Evolutionary conservation across 2,329 filamentous ascomycete genomes (phyloP), one percentile per base, ranked within the genome.

Genomic region (Colletotrichum tanaceti): DNA sequence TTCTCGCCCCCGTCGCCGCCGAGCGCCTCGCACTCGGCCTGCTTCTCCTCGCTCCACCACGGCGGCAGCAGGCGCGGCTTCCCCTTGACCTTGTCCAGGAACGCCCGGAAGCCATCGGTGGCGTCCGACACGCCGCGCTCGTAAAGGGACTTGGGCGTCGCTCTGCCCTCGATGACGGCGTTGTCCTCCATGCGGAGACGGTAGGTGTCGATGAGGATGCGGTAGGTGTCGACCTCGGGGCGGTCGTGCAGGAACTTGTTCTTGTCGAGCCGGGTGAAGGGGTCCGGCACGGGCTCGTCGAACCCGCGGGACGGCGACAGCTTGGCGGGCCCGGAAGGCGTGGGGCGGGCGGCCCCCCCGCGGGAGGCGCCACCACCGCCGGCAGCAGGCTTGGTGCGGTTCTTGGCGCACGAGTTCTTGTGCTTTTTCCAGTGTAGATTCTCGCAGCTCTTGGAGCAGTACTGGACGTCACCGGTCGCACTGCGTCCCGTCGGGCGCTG

Each of bases 361-460:
- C 24, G 4, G 24, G 24, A 28, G 24, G 49, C 14, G 16, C 16
- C 13, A 7, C 11, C 49, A 7, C 24, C 32, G 16, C 24, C 16
- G 50, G 16, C 28, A 4, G 35, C n/a, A n/a, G n/a, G 4, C 16
- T 16, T 11, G 46, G n/a, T 28, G 41, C 52, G 60, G 13, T 60
- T 41, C 39, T 16, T 55, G 58, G 73, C 73, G 74, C 84, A 86
- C 10, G 73, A 69, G 66, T 79, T 80, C 72, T 84, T 84, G 74
- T 88, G 85, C 3, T 18, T 32, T 71, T 84, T 84, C 83, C 83
- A 88, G 73, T 87, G 79, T 1, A 75, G 73, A 70, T 82, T 84
- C 73, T 87, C 82, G 76, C 86, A 88, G 43, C 82, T 79, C 28
- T 78, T 78, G 49, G 83, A 84, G 78, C 86, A 89, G 75, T 88